A percentile compares a stretch with the other conserved stretches of the same genome.
phyloP scores from a whole-genome alignment of 495 filamentous ascomycete species.

The Barbatosphaeria neglecta region DNA sequence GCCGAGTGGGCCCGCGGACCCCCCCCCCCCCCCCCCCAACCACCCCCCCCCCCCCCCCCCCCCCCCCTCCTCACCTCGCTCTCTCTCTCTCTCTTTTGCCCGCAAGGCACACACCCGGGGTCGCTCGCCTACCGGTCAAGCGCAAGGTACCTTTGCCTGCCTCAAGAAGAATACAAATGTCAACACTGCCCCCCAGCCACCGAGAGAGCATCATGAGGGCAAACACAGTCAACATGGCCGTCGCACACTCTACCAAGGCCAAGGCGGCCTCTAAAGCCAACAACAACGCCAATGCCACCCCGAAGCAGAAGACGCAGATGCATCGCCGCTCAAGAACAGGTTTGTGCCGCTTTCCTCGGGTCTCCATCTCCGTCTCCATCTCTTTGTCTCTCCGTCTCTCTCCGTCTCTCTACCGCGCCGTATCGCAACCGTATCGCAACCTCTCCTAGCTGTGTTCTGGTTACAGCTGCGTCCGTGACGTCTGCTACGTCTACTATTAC shows the following conservation, averaged over 20 bases:
- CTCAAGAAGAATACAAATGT: conserved; percentile 43
- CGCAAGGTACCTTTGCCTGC: conserved; percentile 28
- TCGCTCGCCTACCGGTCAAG: conserved; percentile 19
- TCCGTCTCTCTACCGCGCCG: too few species aligned
- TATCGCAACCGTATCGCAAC: too few species aligned
- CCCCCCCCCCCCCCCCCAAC: too few species aligned
- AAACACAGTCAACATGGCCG: conserved; percentile 46
- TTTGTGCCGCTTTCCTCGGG: conserved; percentile 28
- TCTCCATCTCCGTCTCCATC: conserved; percentile 1
- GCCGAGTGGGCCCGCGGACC: too few species aligned
- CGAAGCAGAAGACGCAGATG: conserved; percentile 63
- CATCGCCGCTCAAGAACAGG: conserved; percentile 90
- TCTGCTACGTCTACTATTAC: conserved; percentile 2
- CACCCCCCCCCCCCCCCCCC: too few species aligned
- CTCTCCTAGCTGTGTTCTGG: too few species aligned
- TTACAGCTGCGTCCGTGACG: background rate
- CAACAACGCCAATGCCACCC: conserved; percentile 40
- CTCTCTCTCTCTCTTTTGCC: conserved; percentile 29
- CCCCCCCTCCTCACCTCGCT: conserved; percentile 23
- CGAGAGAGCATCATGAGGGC: conserved; percentile 37
- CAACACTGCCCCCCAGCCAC: conserved; percentile 46
- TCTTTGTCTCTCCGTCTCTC: conserved; percentile 4
- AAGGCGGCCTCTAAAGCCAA: conserved; percentile 41
- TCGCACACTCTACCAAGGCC: conserved; percentile 40
- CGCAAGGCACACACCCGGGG: conserved; percentile 16